These are phyloP conservation scores for Ambrosia artemisiifolia DNA, from an alignment of 129 eudicot species.

Conservation along the genomic window DNA sequence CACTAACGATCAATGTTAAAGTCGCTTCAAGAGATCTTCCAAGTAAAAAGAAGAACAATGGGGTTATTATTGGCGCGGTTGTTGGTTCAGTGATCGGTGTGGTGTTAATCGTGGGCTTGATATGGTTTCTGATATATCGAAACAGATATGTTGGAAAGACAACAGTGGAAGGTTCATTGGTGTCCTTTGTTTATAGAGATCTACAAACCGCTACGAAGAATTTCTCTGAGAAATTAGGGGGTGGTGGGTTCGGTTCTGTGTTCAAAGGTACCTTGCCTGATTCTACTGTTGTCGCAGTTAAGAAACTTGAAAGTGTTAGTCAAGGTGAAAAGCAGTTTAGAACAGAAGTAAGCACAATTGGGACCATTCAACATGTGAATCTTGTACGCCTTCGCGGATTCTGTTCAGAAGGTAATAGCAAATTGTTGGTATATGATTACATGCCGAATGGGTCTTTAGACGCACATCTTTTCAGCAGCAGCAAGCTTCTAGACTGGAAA, in stretches of 20 bases:
- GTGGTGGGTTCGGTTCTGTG: slow-evolving; percentile 71
- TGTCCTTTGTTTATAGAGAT: slow-evolving; percentile 38
- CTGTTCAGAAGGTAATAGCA: slow-evolving; percentile 45
- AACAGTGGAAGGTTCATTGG: slow-evolving; percentile 52
- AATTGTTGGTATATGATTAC: slow-evolving; percentile 65
- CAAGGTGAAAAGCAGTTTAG: slow-evolving; percentile 81
- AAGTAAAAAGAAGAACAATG: slow-evolving; percentile 15
- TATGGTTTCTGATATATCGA: slow-evolving; percentile 26
- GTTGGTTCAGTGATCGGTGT: slow-evolving; percentile 36
- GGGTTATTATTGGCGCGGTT: slow-evolving; percentile 32
- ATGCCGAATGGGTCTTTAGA: slow-evolving; percentile 63
- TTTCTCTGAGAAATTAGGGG: slow-evolving; percentile 52
- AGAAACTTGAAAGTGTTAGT: slow-evolving; percentile 54
- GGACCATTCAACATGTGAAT: slow-evolving; percentile 71
- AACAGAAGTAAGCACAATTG: slow-evolving; percentile 72
- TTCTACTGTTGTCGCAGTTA: slow-evolving; percentile 60
- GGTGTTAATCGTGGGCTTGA: slow-evolving; percentile 26
- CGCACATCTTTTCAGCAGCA: slow-evolving; percentile 42
- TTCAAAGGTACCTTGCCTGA: slow-evolving; percentile 53
- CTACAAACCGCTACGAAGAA: slow-evolving; percentile 45
- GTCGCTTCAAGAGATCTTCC: slow-evolving; percentile 56
- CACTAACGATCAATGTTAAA: slow-evolving; percentile 32
- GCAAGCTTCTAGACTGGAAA: slow-evolving; percentile 44
- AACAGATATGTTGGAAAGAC: background rate
- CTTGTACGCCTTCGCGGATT: slow-evolving; percentile 78